Evolutionary conservation across 1,139 yeast genomes (phyloP).

Genomic region (Yamadazyma trypodendri): DNA sequence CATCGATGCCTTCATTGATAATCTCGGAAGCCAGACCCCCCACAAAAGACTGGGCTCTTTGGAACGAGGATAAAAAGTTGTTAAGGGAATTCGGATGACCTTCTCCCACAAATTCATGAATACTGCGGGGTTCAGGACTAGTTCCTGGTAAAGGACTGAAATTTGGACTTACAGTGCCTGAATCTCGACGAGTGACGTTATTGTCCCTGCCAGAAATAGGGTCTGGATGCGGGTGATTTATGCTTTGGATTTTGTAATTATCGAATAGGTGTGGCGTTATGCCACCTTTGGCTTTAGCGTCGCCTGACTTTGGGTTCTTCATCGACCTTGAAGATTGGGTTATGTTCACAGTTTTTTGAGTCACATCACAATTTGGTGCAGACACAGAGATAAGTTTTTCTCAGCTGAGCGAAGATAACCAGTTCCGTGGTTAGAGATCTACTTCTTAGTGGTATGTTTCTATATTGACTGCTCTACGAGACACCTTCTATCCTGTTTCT

Average conservation of each 20-base stretch:
- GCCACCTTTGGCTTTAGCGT: background rate
- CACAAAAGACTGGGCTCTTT: constrained; percentile 66
- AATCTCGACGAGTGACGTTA: background rate
- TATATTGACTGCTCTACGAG: too few relatives aligned
- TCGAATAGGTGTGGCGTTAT: background rate
- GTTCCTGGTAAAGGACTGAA: background rate
- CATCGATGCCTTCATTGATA: constrained; percentile 1
- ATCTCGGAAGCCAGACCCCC: constrained; percentile 1
- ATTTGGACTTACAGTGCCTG: background rate
- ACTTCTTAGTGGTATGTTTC: too few relatives aligned
- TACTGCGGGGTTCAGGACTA: background rate
- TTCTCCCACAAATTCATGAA: background rate
- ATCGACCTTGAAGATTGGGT: background rate
- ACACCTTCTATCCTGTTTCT: too few relatives aligned
- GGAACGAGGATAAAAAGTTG: constrained; percentile 75
- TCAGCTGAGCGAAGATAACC: too few relatives aligned
- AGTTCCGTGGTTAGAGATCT: too few relatives aligned
- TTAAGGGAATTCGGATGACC: constrained; percentile 56
- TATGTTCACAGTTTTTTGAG: background rate
- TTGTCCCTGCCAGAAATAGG: background rate
- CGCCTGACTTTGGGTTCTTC: background rate
- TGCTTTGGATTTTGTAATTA: background rate
- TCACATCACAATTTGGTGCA: background rate
- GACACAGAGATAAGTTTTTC: background rate
- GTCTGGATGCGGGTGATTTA: background rate